These are phyloP conservation scores for Rhodotorula sp. DNA, from an alignment of 1,284 basidiomycete species.

Conservation along the genomic window DNA sequence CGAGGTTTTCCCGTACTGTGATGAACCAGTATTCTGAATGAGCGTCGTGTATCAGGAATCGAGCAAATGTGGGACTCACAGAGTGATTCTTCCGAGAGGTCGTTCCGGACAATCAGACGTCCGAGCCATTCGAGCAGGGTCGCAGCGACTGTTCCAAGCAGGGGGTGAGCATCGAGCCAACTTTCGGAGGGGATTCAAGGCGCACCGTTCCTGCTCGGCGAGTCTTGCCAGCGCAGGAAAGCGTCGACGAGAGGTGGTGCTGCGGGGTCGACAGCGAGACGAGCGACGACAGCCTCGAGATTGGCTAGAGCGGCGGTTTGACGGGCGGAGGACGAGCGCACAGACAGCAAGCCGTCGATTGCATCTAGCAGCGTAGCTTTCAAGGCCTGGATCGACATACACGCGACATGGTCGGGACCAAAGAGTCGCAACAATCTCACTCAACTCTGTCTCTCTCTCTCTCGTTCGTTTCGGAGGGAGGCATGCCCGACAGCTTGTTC, in stretches of 20 bases:
- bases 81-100: not conserved
- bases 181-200: not conserved
- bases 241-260: conserved; percentile 49
- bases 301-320: conserved; percentile 18
- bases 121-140: conserved; percentile 36
- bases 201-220: conserved; percentile 74
- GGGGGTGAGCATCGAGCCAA: not conserved
- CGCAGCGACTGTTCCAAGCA: conserved; percentile 18
- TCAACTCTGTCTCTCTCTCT: not conserved
- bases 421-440: not conserved
- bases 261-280: conserved; percentile 18
- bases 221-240: conserved; percentile 67
- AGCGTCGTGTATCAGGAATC: conserved; percentile 43
- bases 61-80: conserved; percentile 62
- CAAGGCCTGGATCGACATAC: conserved; percentile 13
- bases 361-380: conserved; percentile 1
- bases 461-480: not conserved
- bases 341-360: conserved; percentile 18
- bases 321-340: not conserved
- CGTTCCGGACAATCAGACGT: conserved; percentile 3
- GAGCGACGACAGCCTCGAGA: conserved; percentile 25
- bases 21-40: too few species aligned
- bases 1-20: conserved; percentile 55
- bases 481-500: conserved; percentile 36
- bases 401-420: not conserved